Evolutionary conservation across 164 flowering plant species (phyloP), one percentile per base, ranked within the genome.

Genomic region (Magnolia officinalis): DNA sequence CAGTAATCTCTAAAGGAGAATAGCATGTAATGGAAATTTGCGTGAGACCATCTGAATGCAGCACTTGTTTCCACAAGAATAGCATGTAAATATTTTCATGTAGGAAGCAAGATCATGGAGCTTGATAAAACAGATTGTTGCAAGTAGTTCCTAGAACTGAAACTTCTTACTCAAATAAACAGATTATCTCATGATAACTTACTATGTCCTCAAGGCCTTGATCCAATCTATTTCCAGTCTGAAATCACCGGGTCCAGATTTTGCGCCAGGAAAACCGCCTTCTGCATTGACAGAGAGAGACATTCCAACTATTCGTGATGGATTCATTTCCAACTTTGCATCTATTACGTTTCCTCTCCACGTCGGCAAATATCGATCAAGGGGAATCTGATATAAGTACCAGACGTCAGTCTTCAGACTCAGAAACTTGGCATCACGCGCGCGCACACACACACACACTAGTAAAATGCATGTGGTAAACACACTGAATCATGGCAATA

Each of bases 281-380:
- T 80, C 95, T 6, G 97, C 96, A 80, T 94, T 96, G 13, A 94
- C 92, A 37, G 97, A 90, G 9, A 94, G 79, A 63, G 99, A 92
- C 97, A 96, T 91, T 29, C 99, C 96, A 23, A 94, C 82, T 18
- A 96, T 64, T 65, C 99, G 99, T 45, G 87, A 84, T 13, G 91
- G 99, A 80, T 96, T 94, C 99, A 96, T 96, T 82, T 92, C 98
- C 85, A 96, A 0, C 10, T 83, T 66, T 55, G 85, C 94, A 78
- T 96, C 99, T 73, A 94, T 94, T 6, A 96, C 91, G 59, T 88
- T 91, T 49, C 99, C 99, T 83, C 93, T 88, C 98, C 98, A 93
- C 70, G 96, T 94, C 31, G 98, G 98, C 68, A 96, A 75, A 82
- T 91, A 92, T 52, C 83, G 90, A 37, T 86, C 91, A 61, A 92